phyloP scores from a whole-genome alignment of 495 filamentous ascomycete species.

The Penicillium robsamsonii region DNA sequence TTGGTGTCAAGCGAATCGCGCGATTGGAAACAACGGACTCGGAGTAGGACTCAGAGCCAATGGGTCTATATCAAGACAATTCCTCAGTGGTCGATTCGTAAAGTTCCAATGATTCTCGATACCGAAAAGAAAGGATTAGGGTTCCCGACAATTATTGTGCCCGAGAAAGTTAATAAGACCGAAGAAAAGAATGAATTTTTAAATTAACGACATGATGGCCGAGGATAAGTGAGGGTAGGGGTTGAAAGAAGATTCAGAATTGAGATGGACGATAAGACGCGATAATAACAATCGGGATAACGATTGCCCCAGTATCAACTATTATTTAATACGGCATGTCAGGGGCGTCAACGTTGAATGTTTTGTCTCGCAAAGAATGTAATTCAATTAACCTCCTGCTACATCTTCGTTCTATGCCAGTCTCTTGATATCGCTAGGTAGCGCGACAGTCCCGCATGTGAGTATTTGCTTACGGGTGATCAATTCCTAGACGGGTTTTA shows the following conservation, averaged over 20 bases:
- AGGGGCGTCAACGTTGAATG: not conserved
- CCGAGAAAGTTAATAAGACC: not conserved
- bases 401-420: not conserved
- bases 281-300: constrained; percentile 14
- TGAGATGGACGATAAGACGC: constrained; percentile 9
- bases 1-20: constrained; percentile 1
- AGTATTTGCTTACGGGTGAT: not conserved
- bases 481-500: not conserved
- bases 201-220: constrained; percentile 8
- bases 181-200: not conserved
- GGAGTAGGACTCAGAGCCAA: not conserved
- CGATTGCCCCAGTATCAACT: constrained; percentile 10
- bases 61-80: not conserved
- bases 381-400: not conserved
- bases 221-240: constrained; percentile 6
- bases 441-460: not conserved
- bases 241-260: constrained; percentile 12
- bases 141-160: not conserved
- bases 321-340: constrained; percentile 4
- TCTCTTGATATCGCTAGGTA: not conserved
- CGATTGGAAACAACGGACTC: not conserved
- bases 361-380: not conserved
- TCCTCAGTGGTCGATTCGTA: not conserved
- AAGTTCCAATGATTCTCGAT: not conserved
- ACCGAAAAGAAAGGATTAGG: not conserved